phyloP scores from a whole-genome alignment of 2,329 filamentous ascomycete genomes.

The Penicillium sp. region DNA sequence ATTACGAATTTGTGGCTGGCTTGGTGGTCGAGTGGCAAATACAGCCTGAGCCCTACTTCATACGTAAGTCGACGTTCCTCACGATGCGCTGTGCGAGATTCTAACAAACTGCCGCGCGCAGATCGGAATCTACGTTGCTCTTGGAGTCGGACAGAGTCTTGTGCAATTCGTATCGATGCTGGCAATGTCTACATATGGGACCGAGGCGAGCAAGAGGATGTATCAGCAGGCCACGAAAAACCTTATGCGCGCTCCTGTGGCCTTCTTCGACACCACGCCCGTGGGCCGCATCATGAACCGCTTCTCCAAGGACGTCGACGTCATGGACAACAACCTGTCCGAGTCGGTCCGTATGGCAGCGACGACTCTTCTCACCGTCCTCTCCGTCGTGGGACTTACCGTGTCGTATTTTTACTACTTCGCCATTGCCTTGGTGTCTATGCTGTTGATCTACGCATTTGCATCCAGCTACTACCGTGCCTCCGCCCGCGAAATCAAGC shows the following conservation, averaged over 20 bases:
- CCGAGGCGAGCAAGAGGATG: slow-evolving; percentile 79
- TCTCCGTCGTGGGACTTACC: slow-evolving; percentile 83
- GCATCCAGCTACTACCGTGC: slow-evolving; percentile 86
- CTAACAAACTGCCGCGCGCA: slow-evolving; percentile 52
- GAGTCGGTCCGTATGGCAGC: slow-evolving; percentile 80
- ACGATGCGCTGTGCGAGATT: not conserved
- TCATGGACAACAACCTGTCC: slow-evolving; percentile 90
- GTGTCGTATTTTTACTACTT: slow-evolving; percentile 88
- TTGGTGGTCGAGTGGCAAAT: slow-evolving; percentile 86
- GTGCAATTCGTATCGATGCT: slow-evolving; percentile 85
- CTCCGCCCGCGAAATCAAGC: slow-evolving; percentile 91
- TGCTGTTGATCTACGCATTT: slow-evolving; percentile 78
- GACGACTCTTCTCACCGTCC: slow-evolving; percentile 73
- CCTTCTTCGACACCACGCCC: slow-evolving; percentile 96
- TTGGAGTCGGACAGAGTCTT: slow-evolving; percentile 73
- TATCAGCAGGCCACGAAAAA: slow-evolving; percentile 77
- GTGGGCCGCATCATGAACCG: slow-evolving; percentile 94
- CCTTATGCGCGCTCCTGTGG: slow-evolving; percentile 73
- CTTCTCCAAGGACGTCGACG: slow-evolving; percentile 92
- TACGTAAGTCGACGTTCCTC: slow-evolving; percentile 24
- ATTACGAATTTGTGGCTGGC: slow-evolving; percentile 89
- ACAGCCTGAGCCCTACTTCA: slow-evolving; percentile 62
- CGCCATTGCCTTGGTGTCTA: slow-evolving; percentile 67
- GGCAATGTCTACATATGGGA: slow-evolving; percentile 77
- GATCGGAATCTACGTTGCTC: slow-evolving; percentile 70